Conservation (phyloP, 345 rosid species). For the Geranium rotundifolium region DNA sequence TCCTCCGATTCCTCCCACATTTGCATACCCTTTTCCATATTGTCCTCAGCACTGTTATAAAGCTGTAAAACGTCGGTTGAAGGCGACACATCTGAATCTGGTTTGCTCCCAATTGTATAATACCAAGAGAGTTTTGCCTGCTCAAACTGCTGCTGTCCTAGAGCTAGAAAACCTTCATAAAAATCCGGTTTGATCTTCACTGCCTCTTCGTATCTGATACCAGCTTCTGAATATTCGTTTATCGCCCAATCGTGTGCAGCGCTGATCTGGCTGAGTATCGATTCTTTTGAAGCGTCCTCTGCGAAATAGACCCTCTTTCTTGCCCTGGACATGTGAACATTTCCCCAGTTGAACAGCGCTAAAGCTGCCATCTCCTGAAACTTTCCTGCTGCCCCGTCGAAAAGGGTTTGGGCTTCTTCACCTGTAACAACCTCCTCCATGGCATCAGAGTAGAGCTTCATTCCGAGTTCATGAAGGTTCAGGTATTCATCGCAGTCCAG, state of each 20-base stretch:
- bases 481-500: conserved; percentile 53
- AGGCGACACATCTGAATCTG: conserved; percentile 56
- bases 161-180: conserved; percentile 56
- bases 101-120: conserved; percentile 43
- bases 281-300: conserved; percentile 47
- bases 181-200: conserved; percentile 70
- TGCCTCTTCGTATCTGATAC: conserved; percentile 63
- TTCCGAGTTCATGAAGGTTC: conserved; percentile 72
- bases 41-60: conserved; percentile 61
- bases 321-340: conserved; percentile 77
- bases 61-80: conserved; percentile 35
- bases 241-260: conserved; percentile 49
- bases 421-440: conserved; percentile 85
- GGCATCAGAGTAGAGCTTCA: conserved; percentile 76
- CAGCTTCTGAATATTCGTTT: conserved; percentile 44
- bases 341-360: conserved; percentile 84
- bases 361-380: conserved; percentile 85
- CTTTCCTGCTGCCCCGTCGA: conserved; percentile 58
- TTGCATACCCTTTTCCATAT: conserved; percentile 58
- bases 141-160: conserved; percentile 78
- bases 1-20: conserved; percentile 51
- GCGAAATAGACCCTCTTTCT: conserved; percentile 50
- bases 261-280: conserved; percentile 38
- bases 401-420: conserved; percentile 68
- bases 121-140: conserved; percentile 87